Base-by-base conservation (phyloP, 2,329 filamentous ascomycete genomes). In the Sporothrix dimorphospora region DNA sequence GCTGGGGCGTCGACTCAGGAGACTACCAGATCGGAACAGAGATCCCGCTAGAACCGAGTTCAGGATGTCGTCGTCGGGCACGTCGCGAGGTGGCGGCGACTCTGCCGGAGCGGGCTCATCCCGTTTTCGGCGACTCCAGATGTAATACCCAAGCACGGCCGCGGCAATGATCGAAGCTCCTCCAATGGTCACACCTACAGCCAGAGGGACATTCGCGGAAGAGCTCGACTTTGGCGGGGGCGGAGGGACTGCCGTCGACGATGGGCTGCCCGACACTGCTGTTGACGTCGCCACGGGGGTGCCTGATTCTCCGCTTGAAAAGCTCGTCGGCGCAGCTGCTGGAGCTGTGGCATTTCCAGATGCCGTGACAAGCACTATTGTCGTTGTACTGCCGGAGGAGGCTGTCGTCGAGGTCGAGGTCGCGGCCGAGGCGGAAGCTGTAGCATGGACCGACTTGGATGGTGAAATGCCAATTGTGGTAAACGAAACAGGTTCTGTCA, bases 1-100 rank as follows among this genome's bases (percentile, higher is more conserved):
- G 57, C 68, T 59, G 8, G 57, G 38, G 14, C 51, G 42, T 16
- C 38, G 57, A 5, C 34, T 68, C 14, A 68, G 27, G 11, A 66
- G 45, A 4, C 71, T 72, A 11, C 42, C 65, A 0, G 53, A 38
- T 1, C 74, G 73, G 11, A 75, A 73, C 42, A 74, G 27, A 0
- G 68, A n/a, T 0, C 69, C 66, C 1, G 65, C 45, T 2, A 68
- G 8, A 2, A 72, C 38, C 0, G 73, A 57, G 21, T 69, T 49
- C 2, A 72, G 30, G n/a, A 65, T n/a, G 1, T 70, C 57, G 38
- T 61, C 71, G 55, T 76, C 74, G 1, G 73, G 72, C 38, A 47
- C 42, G 6, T 71, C 68, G 1, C 72, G 74, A 2, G 74, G 75
- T 11, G 74, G 75, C 11, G 75, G 75, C 2, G 75, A 72, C 47